Conservation (phyloP, 768 basidiomycete species). For the Agrocybe chaxingu region DNA sequence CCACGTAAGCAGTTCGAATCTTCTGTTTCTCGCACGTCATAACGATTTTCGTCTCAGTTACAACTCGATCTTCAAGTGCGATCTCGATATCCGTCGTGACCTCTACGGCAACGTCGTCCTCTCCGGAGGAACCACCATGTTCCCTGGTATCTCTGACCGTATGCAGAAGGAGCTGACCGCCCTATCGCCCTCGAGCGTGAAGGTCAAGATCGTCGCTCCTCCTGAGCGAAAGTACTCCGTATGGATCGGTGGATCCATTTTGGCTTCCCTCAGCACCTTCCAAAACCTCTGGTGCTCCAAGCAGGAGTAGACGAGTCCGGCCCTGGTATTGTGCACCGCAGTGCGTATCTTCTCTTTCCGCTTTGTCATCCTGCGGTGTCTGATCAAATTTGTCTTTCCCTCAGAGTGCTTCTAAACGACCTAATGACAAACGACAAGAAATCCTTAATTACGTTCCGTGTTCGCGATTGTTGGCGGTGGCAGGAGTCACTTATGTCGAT, state of each 20-base stretch:
- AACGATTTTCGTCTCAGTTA: slow-evolving; percentile 32
- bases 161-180: slow-evolving; percentile 93
- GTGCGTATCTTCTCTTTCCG: slow-evolving; percentile 12
- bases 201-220: slow-evolving; percentile 93
- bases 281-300: slow-evolving; percentile 95
- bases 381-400: slow-evolving; percentile 2
- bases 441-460: too few relatives aligned
- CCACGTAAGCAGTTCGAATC: slow-evolving; percentile 46
- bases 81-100: slow-evolving; percentile 82
- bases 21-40: slow-evolving; percentile 3
- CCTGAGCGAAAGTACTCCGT: slow-evolving; percentile 95
- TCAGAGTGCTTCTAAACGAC: slow-evolving; percentile 32
- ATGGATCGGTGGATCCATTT: slow-evolving; percentile 88
- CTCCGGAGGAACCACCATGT: slow-evolving; percentile 92
- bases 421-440: slow-evolving; percentile 8
- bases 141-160: slow-evolving; percentile 93
- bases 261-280: slow-evolving; percentile 92
- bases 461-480: too few relatives aligned
- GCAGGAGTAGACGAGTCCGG: slow-evolving; percentile 90
- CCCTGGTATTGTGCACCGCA: slow-evolving; percentile 63
- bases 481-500: too few relatives aligned
- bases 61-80: slow-evolving; percentile 86
- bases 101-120: slow-evolving; percentile 82
- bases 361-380: neutral
- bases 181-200: slow-evolving; percentile 85